Conservation (phyloP, 78 protist genomes). For the Dictyostelium capitatum region DNA sequence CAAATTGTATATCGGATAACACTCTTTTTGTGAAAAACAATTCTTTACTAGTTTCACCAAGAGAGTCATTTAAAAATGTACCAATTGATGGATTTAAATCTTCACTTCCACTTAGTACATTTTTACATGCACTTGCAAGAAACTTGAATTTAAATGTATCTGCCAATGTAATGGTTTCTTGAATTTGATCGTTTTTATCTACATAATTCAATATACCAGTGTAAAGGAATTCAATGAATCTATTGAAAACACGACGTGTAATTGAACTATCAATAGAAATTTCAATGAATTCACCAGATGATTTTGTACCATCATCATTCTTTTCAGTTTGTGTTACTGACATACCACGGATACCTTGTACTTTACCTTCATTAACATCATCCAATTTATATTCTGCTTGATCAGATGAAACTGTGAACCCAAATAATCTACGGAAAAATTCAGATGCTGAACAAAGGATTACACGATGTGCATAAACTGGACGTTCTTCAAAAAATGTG, state of each 20-base stretch:
- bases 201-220: constrained; percentile 67
- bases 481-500: constrained; percentile 50
- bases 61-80: constrained; percentile 78
- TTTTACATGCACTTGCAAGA: constrained; percentile 59
- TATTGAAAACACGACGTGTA: constrained; percentile 60
- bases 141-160: constrained; percentile 33
- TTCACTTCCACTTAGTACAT: constrained; percentile 47
- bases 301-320: constrained; percentile 55
- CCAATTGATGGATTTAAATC: constrained; percentile 79
- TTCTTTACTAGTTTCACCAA: constrained; percentile 72
- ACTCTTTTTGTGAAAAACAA: constrained; percentile 58
- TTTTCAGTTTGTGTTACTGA: neutral
- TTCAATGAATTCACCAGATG: constrained; percentile 57
- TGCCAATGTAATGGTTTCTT: constrained; percentile 47
- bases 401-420: constrained; percentile 31
- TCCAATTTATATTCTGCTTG: constrained; percentile 28
- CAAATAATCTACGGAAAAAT: constrained; percentile 69
- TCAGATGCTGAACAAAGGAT: constrained; percentile 64
- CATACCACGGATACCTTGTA: constrained; percentile 15
- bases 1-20: constrained; percentile 77
- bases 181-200: constrained; percentile 52
- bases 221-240: constrained; percentile 75
- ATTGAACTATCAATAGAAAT: constrained; percentile 11
- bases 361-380: constrained; percentile 38
- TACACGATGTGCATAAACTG: constrained; percentile 70